phyloP scores from a whole-genome alignment of 805 yeast species.

The Wickerhamomyces chaumierensis region DNA sequence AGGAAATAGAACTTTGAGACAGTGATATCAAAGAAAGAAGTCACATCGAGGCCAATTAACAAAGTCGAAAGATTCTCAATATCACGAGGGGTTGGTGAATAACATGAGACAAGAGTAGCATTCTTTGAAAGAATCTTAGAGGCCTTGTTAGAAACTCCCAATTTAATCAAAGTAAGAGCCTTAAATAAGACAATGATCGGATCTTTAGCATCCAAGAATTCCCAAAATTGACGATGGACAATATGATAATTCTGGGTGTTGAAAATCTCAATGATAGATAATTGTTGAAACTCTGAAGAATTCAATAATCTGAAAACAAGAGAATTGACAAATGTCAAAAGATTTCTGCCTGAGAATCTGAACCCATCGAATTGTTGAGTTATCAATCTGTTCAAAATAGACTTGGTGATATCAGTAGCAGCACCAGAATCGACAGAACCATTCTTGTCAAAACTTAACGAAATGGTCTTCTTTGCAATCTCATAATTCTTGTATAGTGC shows the following conservation, averaged over 20 bases:
- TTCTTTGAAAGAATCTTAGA: constrained; percentile 19
- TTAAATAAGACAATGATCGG: constrained; percentile 13
- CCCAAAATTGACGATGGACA: constrained; percentile 9
- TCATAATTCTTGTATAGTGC: constrained; percentile 11
- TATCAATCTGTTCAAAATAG: constrained; percentile 8
- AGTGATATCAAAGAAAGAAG: constrained; percentile 19
- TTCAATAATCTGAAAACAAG: constrained; percentile 11
- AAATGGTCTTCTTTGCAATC: constrained; percentile 8
- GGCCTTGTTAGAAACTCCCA: constrained; percentile 19
- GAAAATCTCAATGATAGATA: constrained; percentile 6
- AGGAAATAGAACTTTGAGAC: constrained; percentile 26
- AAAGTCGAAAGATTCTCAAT: constrained; percentile 12
- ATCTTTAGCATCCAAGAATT: constrained; percentile 7
- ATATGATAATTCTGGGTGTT: constrained; percentile 5
- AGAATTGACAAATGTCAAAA: constrained; percentile 7
- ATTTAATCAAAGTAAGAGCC: constrained; percentile 15
- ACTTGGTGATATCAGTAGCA: constrained; percentile 1
- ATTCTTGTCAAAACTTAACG: constrained; percentile 6
- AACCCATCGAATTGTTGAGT: constrained; percentile 8
- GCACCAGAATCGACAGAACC: constrained; percentile 14
- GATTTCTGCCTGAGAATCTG: constrained; percentile 5
- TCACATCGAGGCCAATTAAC: constrained; percentile 8
- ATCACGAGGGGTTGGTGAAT: constrained; percentile 14
- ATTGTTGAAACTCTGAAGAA: constrained; percentile 9
- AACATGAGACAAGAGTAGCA: constrained; percentile 19